phyloP scores from a whole-genome alignment of 73 alveolate species.

The Tetrahymena malaccensis region DNA sequence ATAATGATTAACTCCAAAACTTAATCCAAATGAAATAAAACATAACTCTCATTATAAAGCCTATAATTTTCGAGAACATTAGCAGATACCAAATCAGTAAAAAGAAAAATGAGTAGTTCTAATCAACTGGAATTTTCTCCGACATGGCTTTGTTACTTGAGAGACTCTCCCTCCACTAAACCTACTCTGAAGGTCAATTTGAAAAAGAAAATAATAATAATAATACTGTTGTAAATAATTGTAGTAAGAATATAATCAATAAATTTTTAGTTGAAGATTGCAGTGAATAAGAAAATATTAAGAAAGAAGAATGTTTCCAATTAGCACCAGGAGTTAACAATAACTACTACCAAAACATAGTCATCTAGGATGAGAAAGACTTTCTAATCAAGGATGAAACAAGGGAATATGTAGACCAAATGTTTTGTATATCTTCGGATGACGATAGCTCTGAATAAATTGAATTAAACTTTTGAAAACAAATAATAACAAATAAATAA shows the following conservation, averaged over 20 bases:
- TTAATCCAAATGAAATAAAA: not conserved
- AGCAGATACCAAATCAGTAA: not conserved
- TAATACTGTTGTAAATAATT: not conserved
- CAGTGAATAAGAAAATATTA: not conserved
- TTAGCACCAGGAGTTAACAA: not conserved
- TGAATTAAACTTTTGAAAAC: not conserved
- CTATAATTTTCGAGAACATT: not conserved
- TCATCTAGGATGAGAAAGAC: not conserved
- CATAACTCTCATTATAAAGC: not conserved
- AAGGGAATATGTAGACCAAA: not conserved
- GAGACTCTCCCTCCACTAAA: not conserved
- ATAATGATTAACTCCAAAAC: not conserved
- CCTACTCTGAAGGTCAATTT: not conserved
- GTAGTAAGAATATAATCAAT: not conserved
- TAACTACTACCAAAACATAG: not conserved
- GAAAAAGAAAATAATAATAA: not conserved
- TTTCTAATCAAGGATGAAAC: not conserved
- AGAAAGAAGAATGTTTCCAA: not conserved
- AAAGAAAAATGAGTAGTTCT: not conserved
- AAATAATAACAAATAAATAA: too few species aligned
- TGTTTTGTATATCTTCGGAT: not conserved
- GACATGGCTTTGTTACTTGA: not conserved
- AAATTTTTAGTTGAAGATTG: not conserved
- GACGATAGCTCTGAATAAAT: not conserved
- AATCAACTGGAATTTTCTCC: not conserved